A percentile compares a stretch with the other conserved stretches of the same genome.
phyloP scores from a whole-genome alignment of 768 basidiomycete genomes.

The Tricholoma sp. region DNA sequence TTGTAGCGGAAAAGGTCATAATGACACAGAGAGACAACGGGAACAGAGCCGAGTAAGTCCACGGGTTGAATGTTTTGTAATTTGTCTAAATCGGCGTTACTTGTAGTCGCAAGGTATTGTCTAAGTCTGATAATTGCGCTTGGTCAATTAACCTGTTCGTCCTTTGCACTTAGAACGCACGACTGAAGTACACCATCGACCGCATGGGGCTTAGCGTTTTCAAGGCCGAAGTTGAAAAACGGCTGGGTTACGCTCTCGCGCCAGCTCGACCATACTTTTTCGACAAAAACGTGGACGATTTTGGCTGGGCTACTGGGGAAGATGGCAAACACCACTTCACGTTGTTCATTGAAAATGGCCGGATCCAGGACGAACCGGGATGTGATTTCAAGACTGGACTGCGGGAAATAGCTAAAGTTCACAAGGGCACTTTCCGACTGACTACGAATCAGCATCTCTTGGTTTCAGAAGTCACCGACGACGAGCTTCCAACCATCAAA shows the following conservation, averaged over 20 bases:
- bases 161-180: conserved; percentile 57
- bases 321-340: conserved; percentile 91
- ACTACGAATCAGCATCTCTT: conserved; percentile 95
- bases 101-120: conserved; percentile 49
- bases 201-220: conserved; percentile 87
- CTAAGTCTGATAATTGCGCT: not conserved
- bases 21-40: conserved; percentile 93
- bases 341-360: conserved; percentile 95
- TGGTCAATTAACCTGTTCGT: conserved; percentile 4
- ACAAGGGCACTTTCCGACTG: conserved; percentile 90
- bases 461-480: conserved; percentile 74
- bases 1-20: conserved; percentile 91
- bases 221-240: conserved; percentile 86
- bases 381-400: conserved; percentile 90
- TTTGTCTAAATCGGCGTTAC: conserved; percentile 4
- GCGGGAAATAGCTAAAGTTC: conserved; percentile 87
- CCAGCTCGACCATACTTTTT: conserved; percentile 78
- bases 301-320: conserved; percentile 85
- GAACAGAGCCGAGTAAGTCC: conserved; percentile 83
- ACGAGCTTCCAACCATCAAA: conserved; percentile 77
- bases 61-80: not conserved
- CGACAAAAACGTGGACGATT: conserved; percentile 88
- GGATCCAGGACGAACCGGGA: conserved; percentile 90
- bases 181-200: conserved; percentile 96
- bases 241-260: conserved; percentile 71